These are phyloP conservation scores for Boletus semigastroideus DNA, from an alignment of 1,284 basidiomycete species.

Conservation along the genomic window DNA sequence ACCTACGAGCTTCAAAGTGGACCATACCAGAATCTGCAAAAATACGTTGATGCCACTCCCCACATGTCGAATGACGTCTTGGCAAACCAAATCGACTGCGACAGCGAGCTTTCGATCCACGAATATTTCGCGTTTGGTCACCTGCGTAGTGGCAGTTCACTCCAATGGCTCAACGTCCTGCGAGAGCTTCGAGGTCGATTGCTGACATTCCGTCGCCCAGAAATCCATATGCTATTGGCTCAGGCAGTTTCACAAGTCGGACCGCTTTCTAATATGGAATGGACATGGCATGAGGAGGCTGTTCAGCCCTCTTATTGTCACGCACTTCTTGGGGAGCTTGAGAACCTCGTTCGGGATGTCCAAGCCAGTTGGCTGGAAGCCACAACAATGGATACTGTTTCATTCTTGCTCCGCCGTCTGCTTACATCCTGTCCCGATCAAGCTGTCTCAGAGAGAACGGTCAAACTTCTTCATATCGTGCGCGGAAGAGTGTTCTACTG, in stretches of 20 bases:
- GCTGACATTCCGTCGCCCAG: background rate
- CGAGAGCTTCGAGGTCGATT: background rate
- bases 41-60: background rate
- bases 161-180: background rate
- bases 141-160: background rate
- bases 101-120: background rate
- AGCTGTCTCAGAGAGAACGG: background rate
- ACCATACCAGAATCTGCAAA: slow-evolving; percentile 29
- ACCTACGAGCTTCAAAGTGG: slow-evolving; percentile 31
- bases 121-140: background rate
- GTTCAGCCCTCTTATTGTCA: slow-evolving; percentile 29
- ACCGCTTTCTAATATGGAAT: background rate
- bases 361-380: slow-evolving; percentile 40
- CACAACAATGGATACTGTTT: slow-evolving; percentile 33
- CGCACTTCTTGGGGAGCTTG: slow-evolving; percentile 34
- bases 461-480: background rate
- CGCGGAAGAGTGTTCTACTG: background rate
- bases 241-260: background rate
- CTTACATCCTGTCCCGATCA: background rate
- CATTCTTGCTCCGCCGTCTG: slow-evolving; percentile 22
- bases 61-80: background rate
- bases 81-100: background rate
- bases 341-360: slow-evolving; percentile 28
- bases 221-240: background rate
- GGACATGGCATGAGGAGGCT: slow-evolving; percentile 35